phyloP scores from a whole-genome alignment of 2,329 filamentous ascomycete genomes.

The Orbilia blumenaviensis region DNA sequence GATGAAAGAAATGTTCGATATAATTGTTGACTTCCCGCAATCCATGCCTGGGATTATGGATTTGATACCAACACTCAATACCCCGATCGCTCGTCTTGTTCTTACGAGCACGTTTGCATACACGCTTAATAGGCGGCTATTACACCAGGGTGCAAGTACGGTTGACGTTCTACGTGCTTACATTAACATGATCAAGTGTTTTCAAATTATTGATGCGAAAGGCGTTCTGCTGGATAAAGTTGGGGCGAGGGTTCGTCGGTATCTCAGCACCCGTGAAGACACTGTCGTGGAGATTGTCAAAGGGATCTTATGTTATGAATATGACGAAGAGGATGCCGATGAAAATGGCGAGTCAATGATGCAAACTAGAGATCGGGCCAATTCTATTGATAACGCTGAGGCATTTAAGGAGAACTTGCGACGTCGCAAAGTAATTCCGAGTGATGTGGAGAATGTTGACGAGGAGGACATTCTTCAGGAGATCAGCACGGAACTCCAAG shows the following conservation, averaged over 20 bases:
- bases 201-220: conserved; percentile 71
- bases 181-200: conserved; percentile 72
- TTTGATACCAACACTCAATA: conserved; percentile 53
- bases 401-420: conserved; percentile 35
- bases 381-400: not conserved
- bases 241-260: conserved; percentile 71
- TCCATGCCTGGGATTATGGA: conserved; percentile 78
- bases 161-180: conserved; percentile 74
- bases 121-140: conserved; percentile 71
- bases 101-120: conserved; percentile 75
- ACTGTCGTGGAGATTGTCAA: conserved; percentile 73
- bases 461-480: conserved; percentile 47
- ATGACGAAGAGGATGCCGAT: conserved; percentile 44
- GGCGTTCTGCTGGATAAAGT: conserved; percentile 74
- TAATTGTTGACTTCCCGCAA: conserved; percentile 77
- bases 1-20: conserved; percentile 79
- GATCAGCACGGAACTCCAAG: conserved; percentile 48
- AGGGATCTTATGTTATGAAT: conserved; percentile 66
- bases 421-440: conserved; percentile 29
- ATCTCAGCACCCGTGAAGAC: conserved; percentile 72
- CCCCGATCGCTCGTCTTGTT: conserved; percentile 66
- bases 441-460: conserved; percentile 26
- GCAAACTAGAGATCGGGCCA: not conserved
- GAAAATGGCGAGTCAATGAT: not conserved
- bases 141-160: conserved; percentile 76